Evolutionary conservation across 345 rosid species (phyloP).

Genomic region (Heritiera littoralis): DNA sequence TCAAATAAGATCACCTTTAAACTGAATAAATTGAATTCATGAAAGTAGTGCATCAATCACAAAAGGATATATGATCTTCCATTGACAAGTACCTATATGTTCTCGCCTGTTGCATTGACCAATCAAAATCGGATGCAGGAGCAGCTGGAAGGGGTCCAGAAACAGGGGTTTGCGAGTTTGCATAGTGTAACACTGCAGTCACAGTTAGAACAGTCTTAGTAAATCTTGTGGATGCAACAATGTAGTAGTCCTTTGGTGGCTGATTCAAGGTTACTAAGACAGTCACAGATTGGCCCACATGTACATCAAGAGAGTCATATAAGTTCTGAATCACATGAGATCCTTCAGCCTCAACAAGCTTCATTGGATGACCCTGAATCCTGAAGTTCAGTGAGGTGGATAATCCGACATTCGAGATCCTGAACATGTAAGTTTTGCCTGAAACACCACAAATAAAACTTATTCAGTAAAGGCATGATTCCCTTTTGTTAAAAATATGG

Average conservation of each 20-base stretch:
- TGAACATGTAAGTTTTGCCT: conserved; percentile 85
- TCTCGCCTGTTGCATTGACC: conserved; percentile 88
- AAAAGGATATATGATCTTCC: background rate
- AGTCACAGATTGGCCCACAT: conserved; percentile 77
- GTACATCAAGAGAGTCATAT: conserved; percentile 77
- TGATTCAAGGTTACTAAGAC: conserved; percentile 71
- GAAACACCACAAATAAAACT: conserved; percentile 19
- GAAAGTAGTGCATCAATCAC: background rate
- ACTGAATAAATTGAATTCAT: background rate
- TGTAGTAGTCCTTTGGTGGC: conserved; percentile 73
- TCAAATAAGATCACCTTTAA: background rate
- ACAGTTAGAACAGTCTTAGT: conserved; percentile 43
- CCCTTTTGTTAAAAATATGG: background rate
- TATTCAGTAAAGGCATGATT: background rate
- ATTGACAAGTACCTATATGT: conserved; percentile 51
- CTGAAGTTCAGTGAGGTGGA: conserved; percentile 70
- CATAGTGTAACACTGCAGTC: conserved; percentile 59
- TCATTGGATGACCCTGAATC: conserved; percentile 75
- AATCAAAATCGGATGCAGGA: conserved; percentile 44
- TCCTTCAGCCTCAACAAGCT: conserved; percentile 87
- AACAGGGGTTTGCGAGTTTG: conserved; percentile 56
- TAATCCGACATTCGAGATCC: conserved; percentile 80
- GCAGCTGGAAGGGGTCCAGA: conserved; percentile 66
- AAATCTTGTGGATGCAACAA: conserved; percentile 69
- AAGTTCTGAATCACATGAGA: conserved; percentile 67